A percentile compares a stretch with the other conserved stretches of the same genome.
These are phyloP conservation scores for Phytophthora capsici DNA, from an alignment of 352 stramenopile species.

Conservation along the genomic window DNA sequence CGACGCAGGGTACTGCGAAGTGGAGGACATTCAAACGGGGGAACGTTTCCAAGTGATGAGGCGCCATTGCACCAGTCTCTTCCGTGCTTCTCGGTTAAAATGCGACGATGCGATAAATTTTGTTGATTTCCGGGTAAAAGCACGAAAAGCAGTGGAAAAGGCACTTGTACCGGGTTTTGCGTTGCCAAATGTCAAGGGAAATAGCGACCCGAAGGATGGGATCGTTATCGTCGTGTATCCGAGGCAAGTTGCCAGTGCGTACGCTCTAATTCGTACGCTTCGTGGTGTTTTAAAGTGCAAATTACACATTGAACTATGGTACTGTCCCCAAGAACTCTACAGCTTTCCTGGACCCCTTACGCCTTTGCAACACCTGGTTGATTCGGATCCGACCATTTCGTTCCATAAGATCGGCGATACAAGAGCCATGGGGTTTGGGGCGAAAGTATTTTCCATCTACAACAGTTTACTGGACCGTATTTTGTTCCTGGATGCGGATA, in stretches of 20 bases:
- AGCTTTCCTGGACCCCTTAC: constrained; percentile 23
- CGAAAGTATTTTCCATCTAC: constrained; percentile 58
- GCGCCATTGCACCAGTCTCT: constrained; percentile 35
- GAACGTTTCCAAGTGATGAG: constrained; percentile 39
- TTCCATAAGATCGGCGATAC: constrained; percentile 35
- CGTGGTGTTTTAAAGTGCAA: constrained; percentile 36
- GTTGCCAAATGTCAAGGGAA: constrained; percentile 17
- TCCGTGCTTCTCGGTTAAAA: constrained; percentile 26
- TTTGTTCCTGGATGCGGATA: constrained; percentile 68
- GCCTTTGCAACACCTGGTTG: constrained; percentile 31
- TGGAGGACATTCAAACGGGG: constrained; percentile 35
- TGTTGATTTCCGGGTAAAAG: constrained; percentile 33
- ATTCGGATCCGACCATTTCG: constrained; percentile 24
- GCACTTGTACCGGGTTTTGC: constrained; percentile 19
- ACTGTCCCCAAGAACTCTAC: constrained; percentile 43
- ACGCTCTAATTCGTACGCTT: constrained; percentile 45
- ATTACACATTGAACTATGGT: constrained; percentile 70
- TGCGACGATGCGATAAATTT: constrained; percentile 48
- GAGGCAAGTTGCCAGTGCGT: constrained; percentile 46
- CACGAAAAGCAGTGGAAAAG: constrained; percentile 20
- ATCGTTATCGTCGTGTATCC: constrained; percentile 68
- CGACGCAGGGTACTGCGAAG: constrained; percentile 47
- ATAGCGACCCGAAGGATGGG: constrained; percentile 18
- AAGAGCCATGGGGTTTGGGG: constrained; percentile 46
- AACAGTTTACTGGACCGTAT: constrained; percentile 48